Base-by-base conservation (phyloP, 352 stramenopile genomes). In the Phytophthora chlamydospora region DNA sequence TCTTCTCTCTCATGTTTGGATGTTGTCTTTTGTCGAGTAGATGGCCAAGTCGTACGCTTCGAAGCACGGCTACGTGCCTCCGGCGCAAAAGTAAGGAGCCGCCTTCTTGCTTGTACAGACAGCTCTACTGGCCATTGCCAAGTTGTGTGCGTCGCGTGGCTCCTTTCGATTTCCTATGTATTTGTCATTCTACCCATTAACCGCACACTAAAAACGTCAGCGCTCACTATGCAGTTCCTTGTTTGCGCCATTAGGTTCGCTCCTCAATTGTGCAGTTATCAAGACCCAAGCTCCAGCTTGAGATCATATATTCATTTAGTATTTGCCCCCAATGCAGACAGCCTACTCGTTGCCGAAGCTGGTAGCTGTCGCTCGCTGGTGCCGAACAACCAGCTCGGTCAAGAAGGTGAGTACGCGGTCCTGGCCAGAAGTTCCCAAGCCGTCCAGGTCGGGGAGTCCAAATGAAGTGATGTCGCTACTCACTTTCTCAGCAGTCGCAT, bases 41-140 rank as follows among this genome's bases (percentile, higher is more conserved):
- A 72, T 82, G 66, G 72, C 71, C 31, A 66, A 84, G 56, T 79
- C 72, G 19, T 74, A 84, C 49, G 73, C 59, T 27, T 55, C 63
- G 14, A 73, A 80, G 42, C 66, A 75, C 29, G 71, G 74, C 14
- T 87, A 87, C 54, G 66, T 81, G 46, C 77, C 75, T 27, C 77
- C 77, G 16, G 60, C 66, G 12, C 73, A 64, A 24, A 63, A 66
- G 44, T 80, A 78, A 44, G 6, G 32, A 44, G 11, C 27, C 39
- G 9, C 1, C 6, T 36, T 24, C 16, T 21, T 57, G 3, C 21
- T 41, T 47, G 29, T 43, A 57, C 13, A 14, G 19, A 21, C 27
- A 31, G 16, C 38, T 49, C 4, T 19, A 42, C 36, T 4, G 24
- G 31, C 38, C 39, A 48, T 35, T 12, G 17, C 6, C 58, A 71